These are phyloP conservation scores for Parachaetomium inaequale DNA, from an alignment of 495 filamentous ascomycete genomes.

Conservation along the genomic window DNA sequence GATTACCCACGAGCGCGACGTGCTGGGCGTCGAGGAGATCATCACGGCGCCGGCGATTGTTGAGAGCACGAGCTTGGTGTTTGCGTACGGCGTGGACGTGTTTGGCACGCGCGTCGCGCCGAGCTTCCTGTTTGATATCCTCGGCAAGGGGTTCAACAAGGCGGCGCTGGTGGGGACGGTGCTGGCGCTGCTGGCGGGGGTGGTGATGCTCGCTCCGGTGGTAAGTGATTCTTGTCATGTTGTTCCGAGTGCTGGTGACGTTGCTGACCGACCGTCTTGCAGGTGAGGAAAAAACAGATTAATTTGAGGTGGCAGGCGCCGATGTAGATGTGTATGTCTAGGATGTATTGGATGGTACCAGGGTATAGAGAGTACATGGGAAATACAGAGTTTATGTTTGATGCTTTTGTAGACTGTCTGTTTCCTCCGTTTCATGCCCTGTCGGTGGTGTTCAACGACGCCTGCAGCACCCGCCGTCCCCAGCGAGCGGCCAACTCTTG, in stretches of 20 bases:
- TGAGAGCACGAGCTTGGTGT: slow-evolving; percentile 90
- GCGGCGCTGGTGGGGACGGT: slow-evolving; percentile 80
- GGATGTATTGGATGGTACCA: neutral
- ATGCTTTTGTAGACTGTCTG: neutral
- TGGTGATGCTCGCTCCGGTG: slow-evolving; percentile 75
- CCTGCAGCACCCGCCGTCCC: no score
- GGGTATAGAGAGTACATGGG: neutral
- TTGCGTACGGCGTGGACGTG: slow-evolving; percentile 85
- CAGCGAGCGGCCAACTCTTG: no score
- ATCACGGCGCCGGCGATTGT: slow-evolving; percentile 70
- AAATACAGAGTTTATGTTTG: neutral
- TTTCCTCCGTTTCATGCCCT: neutral
- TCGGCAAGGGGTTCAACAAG: slow-evolving; percentile 92
- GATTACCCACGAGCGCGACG: slow-evolving; percentile 77
- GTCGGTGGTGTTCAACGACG: neutral
- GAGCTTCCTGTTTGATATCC: slow-evolving; percentile 81
- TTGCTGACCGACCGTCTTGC: slow-evolving; percentile 8
- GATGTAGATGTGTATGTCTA: slow-evolving; percentile 14
- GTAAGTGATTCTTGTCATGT: slow-evolving; percentile 53
- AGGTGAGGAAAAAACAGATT: slow-evolving; percentile 31
- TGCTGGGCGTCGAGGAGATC: slow-evolving; percentile 68
- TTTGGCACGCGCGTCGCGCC: slow-evolving; percentile 83
- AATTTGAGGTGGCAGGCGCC: slow-evolving; percentile 27
- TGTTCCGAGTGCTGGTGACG: neutral
- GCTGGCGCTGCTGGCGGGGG: slow-evolving; percentile 67